Evolutionary conservation across 1,284 basidiomycete genomes (phyloP).

Genomic region (Pseudozyma sp.): DNA sequence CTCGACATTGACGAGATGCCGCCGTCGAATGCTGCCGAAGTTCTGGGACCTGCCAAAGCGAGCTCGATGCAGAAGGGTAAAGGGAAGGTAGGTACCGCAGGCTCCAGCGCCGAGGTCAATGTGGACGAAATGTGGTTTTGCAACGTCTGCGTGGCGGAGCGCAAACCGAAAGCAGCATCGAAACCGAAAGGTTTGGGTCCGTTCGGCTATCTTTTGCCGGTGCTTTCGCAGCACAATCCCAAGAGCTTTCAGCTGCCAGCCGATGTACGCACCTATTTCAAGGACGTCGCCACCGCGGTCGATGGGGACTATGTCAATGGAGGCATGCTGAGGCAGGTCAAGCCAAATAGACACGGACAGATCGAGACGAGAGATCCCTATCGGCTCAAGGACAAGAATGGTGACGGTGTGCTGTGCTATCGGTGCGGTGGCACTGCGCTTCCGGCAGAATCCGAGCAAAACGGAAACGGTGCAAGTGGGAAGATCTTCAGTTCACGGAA

Average conservation of each 20-base stretch:
- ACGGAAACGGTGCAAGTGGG: neutral
- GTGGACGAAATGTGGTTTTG: slow-evolving; percentile 91
- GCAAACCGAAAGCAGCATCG: slow-evolving; percentile 34
- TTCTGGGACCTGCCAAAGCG: slow-evolving; percentile 36
- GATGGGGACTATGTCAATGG: slow-evolving; percentile 74
- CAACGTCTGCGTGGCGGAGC: slow-evolving; percentile 75
- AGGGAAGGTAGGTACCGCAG: slow-evolving; percentile 28
- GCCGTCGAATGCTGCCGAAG: slow-evolving; percentile 49
- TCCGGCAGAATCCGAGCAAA: slow-evolving; percentile 67
- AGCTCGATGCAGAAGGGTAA: slow-evolving; percentile 28
- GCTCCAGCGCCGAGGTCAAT: slow-evolving; percentile 22
- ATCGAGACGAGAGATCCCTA: slow-evolving; percentile 91
- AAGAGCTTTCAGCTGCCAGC: slow-evolving; percentile 89
- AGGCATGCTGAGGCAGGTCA: slow-evolving; percentile 71
- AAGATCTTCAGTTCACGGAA: neutral
- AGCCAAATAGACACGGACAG: slow-evolving; percentile 79
- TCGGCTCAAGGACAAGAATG: slow-evolving; percentile 85
- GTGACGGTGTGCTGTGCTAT: slow-evolving; percentile 85
- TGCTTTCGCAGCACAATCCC: slow-evolving; percentile 77
- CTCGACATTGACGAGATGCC: slow-evolving; percentile 86
- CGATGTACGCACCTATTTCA: slow-evolving; percentile 86
- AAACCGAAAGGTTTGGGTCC: slow-evolving; percentile 59
- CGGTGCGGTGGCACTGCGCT: slow-evolving; percentile 83
- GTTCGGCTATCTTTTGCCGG: slow-evolving; percentile 75
- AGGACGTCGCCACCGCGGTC: slow-evolving; percentile 72